Conservation (phyloP, 768 basidiomycete species). For the Pisolithus marmoratus region DNA sequence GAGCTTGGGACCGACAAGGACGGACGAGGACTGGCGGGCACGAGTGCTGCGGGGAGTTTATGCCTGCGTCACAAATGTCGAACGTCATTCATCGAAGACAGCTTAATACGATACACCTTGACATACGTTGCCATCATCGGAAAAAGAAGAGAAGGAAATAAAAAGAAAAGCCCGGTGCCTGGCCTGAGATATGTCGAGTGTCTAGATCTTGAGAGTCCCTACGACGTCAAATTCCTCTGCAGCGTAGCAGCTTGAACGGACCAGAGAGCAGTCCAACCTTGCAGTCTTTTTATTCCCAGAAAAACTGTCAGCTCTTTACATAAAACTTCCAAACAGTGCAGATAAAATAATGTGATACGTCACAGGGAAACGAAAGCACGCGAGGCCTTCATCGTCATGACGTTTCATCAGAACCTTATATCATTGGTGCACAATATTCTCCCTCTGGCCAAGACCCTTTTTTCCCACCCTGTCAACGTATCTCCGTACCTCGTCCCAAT, state of each 20-base stretch:
- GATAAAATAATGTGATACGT: background rate
- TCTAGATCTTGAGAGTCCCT: background rate
- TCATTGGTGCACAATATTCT: background rate
- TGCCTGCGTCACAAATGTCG: conserved; percentile 9
- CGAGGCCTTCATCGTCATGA: background rate
- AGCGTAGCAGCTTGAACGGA: background rate
- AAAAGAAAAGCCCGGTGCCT: background rate
- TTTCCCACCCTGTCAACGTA: background rate
- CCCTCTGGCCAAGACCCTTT: background rate
- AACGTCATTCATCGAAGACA: background rate
- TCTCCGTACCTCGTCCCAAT: background rate
- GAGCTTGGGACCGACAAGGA: conserved; percentile 24
- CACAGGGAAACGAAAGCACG: background rate
- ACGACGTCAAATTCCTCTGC: no score
- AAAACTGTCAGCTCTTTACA: background rate
- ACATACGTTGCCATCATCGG: conserved; percentile 21
- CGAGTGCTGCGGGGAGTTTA: conserved; percentile 18
- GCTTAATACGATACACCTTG: background rate
- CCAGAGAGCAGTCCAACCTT: background rate
- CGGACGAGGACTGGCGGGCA: conserved; percentile 13
- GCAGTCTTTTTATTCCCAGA: background rate
- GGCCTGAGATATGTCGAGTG: background rate
- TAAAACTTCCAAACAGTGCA: background rate
- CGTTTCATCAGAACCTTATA: background rate
- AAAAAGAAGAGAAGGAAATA: background rate